Percentiles rank a stretch among this genome's conserved stretches.
Evolutionary conservation across 768 basidiomycete species (phyloP).

Genomic region (Neoboletus brunneissimus): DNA sequence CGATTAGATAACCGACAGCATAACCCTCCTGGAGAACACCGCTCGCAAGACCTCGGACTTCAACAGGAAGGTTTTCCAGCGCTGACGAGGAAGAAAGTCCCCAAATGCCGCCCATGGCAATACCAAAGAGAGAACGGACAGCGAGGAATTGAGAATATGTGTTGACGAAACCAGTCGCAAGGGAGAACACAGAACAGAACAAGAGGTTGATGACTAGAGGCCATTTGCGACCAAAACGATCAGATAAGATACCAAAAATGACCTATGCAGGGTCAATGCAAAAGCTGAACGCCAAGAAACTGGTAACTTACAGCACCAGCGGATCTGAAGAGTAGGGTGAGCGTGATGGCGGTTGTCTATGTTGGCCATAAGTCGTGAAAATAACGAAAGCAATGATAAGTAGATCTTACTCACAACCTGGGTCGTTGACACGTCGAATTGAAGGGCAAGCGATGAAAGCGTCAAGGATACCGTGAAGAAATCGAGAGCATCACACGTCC

Average conservation of each 20-base stretch:
- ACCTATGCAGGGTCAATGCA: slow-evolving; percentile 32
- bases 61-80: slow-evolving; percentile 86
- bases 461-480: slow-evolving; percentile 77
- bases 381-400: not conserved
- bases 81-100: slow-evolving; percentile 78
- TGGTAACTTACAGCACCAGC: slow-evolving; percentile 54
- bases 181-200: slow-evolving; percentile 66
- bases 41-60: slow-evolving; percentile 78
- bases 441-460: slow-evolving; percentile 41
- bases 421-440: slow-evolving; percentile 44
- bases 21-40: slow-evolving; percentile 91
- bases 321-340: slow-evolving; percentile 90
- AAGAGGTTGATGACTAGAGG: slow-evolving; percentile 77
- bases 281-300: not conserved
- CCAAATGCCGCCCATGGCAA: slow-evolving; percentile 91
- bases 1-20: slow-evolving; percentile 80
- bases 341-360: slow-evolving; percentile 78
- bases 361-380: not conserved
- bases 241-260: slow-evolving; percentile 81
- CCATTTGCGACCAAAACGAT: slow-evolving; percentile 93
- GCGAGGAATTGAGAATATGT: slow-evolving; percentile 80
- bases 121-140: slow-evolving; percentile 78
- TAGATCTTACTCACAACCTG: slow-evolving; percentile 39
- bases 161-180: slow-evolving; percentile 77
- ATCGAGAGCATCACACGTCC: slow-evolving; percentile 86